Evolutionary conservation across 2,329 filamentous ascomycete genomes (phyloP).

Genomic region (Pyricularia pennisetigena): DNA sequence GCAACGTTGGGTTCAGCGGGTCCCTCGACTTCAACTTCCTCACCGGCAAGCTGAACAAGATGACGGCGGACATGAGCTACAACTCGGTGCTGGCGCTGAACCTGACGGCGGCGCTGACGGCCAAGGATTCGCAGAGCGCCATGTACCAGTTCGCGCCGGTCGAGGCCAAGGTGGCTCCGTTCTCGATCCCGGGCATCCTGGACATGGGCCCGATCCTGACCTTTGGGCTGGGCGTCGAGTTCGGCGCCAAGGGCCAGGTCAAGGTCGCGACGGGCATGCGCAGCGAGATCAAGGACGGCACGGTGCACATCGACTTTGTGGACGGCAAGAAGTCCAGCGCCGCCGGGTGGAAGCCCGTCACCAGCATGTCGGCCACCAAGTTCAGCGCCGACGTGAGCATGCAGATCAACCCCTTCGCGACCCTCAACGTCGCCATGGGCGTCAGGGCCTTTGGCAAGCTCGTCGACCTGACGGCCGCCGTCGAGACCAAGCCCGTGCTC

Average conservation of each 20-base stretch:
- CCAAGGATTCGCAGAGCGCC: background rate
- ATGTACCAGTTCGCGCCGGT: background rate
- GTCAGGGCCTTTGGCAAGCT: background rate
- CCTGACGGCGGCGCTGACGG: background rate
- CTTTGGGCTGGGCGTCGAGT: background rate
- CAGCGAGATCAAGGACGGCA: background rate
- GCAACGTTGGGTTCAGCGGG: background rate
- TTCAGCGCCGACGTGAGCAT: background rate
- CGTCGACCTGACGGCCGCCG: background rate
- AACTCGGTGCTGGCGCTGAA: background rate
- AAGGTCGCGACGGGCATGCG: background rate
- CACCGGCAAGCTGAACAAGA: background rate
- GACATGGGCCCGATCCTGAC: background rate
- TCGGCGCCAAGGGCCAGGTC: background rate
- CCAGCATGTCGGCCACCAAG: background rate
- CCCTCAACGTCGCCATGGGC: background rate
- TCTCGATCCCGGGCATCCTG: background rate
- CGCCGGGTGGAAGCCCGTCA: background rate
- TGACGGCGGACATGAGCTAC: background rate
- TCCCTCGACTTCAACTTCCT: background rate
- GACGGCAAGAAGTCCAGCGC: background rate
- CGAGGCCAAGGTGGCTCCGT: background rate
- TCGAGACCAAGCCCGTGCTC: background rate
- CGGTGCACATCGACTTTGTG: background rate
- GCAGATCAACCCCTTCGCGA: background rate